Base-by-base conservation (phyloP, 192 early-diverging fungal species). In the Backusella sp. region DNA sequence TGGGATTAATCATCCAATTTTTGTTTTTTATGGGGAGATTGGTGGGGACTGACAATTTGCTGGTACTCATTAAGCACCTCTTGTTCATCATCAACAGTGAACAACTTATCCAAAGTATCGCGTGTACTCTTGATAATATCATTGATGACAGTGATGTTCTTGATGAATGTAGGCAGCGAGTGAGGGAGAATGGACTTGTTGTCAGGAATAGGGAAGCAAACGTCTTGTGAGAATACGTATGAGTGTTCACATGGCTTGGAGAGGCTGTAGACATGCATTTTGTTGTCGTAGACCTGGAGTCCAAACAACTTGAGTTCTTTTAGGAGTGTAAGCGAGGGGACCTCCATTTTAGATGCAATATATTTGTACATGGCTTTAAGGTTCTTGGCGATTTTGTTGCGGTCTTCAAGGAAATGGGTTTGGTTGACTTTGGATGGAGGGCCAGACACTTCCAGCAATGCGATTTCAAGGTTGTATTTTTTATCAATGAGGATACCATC, bases 281-380 rank as follows among this genome's bases (percentile, higher is more conserved):
- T 52, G 49, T 52, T 52, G 14, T 52, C 3, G 15, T 52, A 52
- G 65, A 34, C 23, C 12, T 70, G 68, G 3, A 70, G 0, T 1
- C 68, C 37, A 41, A n/a, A 70, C 26, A 70, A 12, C 28, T 46
- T 70, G 35, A 70, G 39, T 4, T 70, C 26, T 3, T 28, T 46
- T n/a, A 70, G 6, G 1, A 49, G 21, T 4, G 69, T 70, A 3
- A 46, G 11, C 0, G 69, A 70, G 11, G 42, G 69, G n/a, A 30
- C 39, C 42, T 70, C 69, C 69, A 30, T 41, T 70, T 44, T 70
- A 4, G 21, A 30, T 23, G 28, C 23, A 17, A 46, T 70, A 21
- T 49, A 15, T 41, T 70, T 46, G 12, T 44, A 70, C 69, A 70
- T 49, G 11, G 28, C 39, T 44, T 70, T 70, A 12, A 70, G 23